phyloP scores from a whole-genome alignment of 2,329 filamentous ascomycete genomes.

The Orbilia blumenaviensis region DNA sequence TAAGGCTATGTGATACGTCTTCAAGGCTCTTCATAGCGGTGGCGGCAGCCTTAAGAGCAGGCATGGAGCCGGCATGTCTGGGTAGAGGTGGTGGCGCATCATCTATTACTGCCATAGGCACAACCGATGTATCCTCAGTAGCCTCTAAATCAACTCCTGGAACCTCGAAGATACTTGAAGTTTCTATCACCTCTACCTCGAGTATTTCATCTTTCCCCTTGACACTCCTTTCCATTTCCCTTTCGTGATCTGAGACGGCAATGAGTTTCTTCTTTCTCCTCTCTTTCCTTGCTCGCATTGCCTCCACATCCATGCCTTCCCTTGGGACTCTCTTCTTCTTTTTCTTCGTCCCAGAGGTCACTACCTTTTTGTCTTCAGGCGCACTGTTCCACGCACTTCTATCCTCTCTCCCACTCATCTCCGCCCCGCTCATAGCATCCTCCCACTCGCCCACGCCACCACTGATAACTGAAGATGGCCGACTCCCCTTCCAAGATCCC shows the following conservation, averaged over 20 bases:
- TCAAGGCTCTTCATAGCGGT: slow-evolving; percentile 39
- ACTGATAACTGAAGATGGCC: slow-evolving; percentile 37
- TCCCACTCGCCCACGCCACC: slow-evolving; percentile 50
- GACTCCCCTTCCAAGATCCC: slow-evolving; percentile 44
- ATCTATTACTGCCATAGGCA: slow-evolving; percentile 21
- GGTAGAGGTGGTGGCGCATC: slow-evolving; percentile 32
- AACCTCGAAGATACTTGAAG: slow-evolving; percentile 28
- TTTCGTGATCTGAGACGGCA: slow-evolving; percentile 32
- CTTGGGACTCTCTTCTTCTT: slow-evolving; percentile 54
- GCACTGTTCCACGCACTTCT: slow-evolving; percentile 56
- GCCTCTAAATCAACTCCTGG: slow-evolving; percentile 38
- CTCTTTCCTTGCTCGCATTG: slow-evolving; percentile 41
- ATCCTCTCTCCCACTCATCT: slow-evolving; percentile 52
- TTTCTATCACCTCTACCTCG: slow-evolving; percentile 39
- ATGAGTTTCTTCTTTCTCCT: slow-evolving; percentile 46
- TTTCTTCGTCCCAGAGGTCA: slow-evolving; percentile 53
- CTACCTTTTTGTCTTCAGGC: slow-evolving; percentile 54
- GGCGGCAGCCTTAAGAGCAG: slow-evolving; percentile 9
- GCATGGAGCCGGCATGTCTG: slow-evolving; percentile 20
- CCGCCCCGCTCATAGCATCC: slow-evolving; percentile 48
- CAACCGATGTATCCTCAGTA: slow-evolving; percentile 26
- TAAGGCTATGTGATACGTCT: slow-evolving; percentile 22
- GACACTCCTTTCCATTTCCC: slow-evolving; percentile 35
- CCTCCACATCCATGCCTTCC: slow-evolving; percentile 55
- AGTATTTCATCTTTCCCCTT: slow-evolving; percentile 33